A percentile compares a stretch with the other conserved stretches of the same genome.
These are phyloP conservation scores for Trichoderma asperelloides DNA, from an alignment of 495 filamentous ascomycete genomes.

Conservation along the genomic window DNA sequence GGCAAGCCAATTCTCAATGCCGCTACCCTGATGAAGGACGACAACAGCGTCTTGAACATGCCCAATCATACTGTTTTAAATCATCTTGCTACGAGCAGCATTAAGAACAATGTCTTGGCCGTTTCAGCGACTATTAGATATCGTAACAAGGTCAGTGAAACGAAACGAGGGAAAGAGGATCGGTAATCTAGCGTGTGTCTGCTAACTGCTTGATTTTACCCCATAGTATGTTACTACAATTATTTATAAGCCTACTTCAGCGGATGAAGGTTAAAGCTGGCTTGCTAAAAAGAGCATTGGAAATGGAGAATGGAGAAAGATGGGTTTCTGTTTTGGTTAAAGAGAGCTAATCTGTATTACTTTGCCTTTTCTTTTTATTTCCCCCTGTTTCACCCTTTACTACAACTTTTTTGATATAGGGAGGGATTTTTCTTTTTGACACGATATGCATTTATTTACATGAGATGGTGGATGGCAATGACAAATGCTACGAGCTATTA, in stretches of 20 bases:
- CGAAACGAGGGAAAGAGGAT: background rate
- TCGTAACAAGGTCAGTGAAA: constrained; percentile 71
- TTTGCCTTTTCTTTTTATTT: background rate
- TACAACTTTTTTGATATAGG: background rate
- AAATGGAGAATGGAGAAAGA: background rate
- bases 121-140: constrained; percentile 95
- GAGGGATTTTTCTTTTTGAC: background rate
- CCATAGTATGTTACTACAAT: constrained; percentile 91
- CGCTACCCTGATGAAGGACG: constrained; percentile 85
- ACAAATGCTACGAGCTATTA: no score
- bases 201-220: constrained; percentile 14
- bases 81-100: constrained; percentile 96
- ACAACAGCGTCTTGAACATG: constrained; percentile 90
- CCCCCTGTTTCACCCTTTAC: background rate
- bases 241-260: constrained; percentile 80
- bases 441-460: background rate
- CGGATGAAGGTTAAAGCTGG: constrained; percentile 10
- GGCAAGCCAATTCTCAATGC: constrained; percentile 92
- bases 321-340: background rate
- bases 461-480: background rate
- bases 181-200: background rate
- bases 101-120: constrained; percentile 92
- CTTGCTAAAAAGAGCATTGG: background rate
- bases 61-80: constrained; percentile 97
- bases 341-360: background rate